phyloP scores from a whole-genome alignment of 106 monocot species.

The Chionographis japonica region DNA sequence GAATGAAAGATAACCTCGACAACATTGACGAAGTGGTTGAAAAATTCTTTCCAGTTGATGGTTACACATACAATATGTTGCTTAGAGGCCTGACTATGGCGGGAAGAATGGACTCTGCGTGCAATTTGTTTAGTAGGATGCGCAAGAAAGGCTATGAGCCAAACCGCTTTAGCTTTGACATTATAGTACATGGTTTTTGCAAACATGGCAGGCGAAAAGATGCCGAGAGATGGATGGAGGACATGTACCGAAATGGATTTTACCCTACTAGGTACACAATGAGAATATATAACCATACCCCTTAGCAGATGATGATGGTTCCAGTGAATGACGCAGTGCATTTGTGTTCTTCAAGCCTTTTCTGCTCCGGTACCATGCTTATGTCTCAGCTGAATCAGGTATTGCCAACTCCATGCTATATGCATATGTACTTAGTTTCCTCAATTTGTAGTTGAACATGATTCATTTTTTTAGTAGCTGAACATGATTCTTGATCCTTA shows the following conservation, averaged over 20 bases:
- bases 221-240: constrained; percentile 69
- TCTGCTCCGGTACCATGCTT: too few relatives aligned
- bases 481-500: too few relatives aligned
- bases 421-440: too few relatives aligned
- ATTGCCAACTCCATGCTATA: too few relatives aligned
- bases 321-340: background rate
- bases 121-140: constrained; percentile 51
- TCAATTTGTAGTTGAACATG: too few relatives aligned
- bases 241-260: constrained; percentile 62
- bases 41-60: constrained; percentile 67
- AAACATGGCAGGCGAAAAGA: constrained; percentile 49
- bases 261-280: constrained; percentile 60
- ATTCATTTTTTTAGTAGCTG: too few relatives aligned
- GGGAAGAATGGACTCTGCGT: constrained; percentile 78
- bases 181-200: constrained; percentile 78
- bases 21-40: constrained; percentile 56
- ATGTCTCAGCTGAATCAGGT: too few relatives aligned
- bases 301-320: background rate
- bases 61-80: constrained; percentile 72
- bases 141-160: constrained; percentile 60
- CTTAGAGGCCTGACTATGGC: constrained; percentile 44
- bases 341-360: too few relatives aligned
- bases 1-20: constrained; percentile 40
- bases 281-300: constrained; percentile 25
- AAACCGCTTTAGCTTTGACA: constrained; percentile 75